Conservation (phyloP, 140 eudicot genomes). For the Erigeron philadelphicus region DNA sequence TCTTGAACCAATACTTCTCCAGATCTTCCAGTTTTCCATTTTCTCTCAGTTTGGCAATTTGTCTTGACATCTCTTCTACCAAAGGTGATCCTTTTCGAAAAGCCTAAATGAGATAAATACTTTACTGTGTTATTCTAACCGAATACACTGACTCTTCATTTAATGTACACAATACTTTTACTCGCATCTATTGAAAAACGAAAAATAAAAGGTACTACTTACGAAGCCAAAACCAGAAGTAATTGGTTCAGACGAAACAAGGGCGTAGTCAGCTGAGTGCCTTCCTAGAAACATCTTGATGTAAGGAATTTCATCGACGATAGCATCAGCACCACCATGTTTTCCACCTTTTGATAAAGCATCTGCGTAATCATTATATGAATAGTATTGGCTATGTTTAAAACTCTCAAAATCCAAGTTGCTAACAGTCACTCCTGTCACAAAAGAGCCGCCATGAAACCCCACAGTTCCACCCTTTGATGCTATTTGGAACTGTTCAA, state of each 20-base stretch:
- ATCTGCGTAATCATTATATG: background rate
- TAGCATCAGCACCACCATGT: background rate
- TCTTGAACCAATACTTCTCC: constrained; percentile 12
- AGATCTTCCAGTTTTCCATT: background rate
- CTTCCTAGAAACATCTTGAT: constrained; percentile 8
- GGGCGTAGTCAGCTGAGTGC: background rate
- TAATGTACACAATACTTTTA: background rate
- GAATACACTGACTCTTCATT: background rate
- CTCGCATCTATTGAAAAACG: background rate
- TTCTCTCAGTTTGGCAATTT: constrained; percentile 10
- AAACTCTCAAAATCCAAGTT: constrained; percentile 20
- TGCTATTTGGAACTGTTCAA: constrained; percentile 22
- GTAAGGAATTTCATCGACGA: constrained; percentile 2
- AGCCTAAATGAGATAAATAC: background rate
- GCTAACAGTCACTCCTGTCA: constrained; percentile 5
- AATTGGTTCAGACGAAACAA: background rate
- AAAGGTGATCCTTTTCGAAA: constrained; percentile 8
- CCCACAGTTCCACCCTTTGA: constrained; percentile 22
- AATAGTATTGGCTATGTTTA: constrained; percentile 8
- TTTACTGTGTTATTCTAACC: background rate
- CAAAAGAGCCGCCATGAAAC: constrained; percentile 20
- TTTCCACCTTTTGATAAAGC: constrained; percentile 10
- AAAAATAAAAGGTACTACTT: constrained; percentile 2
- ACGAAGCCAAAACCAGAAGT: constrained; percentile 16
- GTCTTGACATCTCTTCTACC: constrained; percentile 2